These are phyloP conservation scores for Sparassis latifolia DNA, from an alignment of 1,284 basidiomycete species.

Conservation along the genomic window DNA sequence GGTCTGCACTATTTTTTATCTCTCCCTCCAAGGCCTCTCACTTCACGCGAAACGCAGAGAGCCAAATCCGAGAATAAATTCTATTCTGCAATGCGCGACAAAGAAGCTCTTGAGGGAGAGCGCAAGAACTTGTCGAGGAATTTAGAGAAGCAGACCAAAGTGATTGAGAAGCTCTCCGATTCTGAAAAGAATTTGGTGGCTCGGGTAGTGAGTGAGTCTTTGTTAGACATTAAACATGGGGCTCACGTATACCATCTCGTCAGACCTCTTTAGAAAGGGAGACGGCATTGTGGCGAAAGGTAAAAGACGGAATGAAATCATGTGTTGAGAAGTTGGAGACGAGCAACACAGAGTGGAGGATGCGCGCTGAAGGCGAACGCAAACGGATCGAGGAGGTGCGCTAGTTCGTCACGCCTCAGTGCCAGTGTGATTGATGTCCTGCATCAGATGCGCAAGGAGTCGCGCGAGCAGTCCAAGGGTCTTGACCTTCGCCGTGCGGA, in stretches of 20 bases:
- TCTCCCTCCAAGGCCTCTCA: neutral
- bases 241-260: neutral
- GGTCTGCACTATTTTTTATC: conserved; percentile 32
- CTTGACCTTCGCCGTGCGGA: conserved; percentile 16
- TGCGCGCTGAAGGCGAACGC: conserved; percentile 31
- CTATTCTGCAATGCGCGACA: conserved; percentile 85
- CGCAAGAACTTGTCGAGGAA: conserved; percentile 60
- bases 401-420: conserved; percentile 4
- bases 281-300: conserved; percentile 35
- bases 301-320: conserved; percentile 35
- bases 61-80: conserved; percentile 96
- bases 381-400: conserved; percentile 28
- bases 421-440: no score
- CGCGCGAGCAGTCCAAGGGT: conserved; percentile 16
- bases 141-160: conserved; percentile 75
- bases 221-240: no score
- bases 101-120: conserved; percentile 79
- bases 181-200: conserved; percentile 42
- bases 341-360: conserved; percentile 27
- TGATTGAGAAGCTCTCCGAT: conserved; percentile 66
- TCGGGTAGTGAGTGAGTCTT: conserved; percentile 7
- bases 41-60: conserved; percentile 40
- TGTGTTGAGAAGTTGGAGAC: conserved; percentile 25
- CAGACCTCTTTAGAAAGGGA: conserved; percentile 48
- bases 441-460: neutral